phyloP scores from a whole-genome alignment of 108 stramenopile genomes.

The Pseudonitzschia pungens region DNA sequence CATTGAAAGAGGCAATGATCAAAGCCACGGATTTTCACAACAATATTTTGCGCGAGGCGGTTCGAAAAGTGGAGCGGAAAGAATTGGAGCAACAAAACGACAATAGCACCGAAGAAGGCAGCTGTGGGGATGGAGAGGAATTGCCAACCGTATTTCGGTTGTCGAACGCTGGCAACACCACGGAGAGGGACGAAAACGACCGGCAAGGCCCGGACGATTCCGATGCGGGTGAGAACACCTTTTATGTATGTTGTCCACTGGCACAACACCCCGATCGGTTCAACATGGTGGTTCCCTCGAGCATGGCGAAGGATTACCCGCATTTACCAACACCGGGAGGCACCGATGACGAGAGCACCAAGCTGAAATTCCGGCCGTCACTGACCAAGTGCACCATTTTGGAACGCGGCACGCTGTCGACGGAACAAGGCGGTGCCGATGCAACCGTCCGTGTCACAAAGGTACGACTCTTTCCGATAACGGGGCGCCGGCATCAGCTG shows the following conservation, averaged over 20 bases:
- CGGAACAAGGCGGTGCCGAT: too few relatives aligned
- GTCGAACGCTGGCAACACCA: constrained; percentile 13
- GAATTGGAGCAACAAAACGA: constrained; percentile 5
- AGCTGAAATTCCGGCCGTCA: constrained; percentile 54
- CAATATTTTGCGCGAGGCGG: constrained; percentile 27
- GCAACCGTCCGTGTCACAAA: constrained; percentile 76
- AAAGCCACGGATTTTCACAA: constrained; percentile 42
- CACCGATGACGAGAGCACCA: constrained; percentile 13
- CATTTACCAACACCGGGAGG: not conserved
- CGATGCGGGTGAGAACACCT: not conserved
- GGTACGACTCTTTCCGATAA: constrained; percentile 69
- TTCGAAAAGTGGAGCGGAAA: constrained; percentile 28
- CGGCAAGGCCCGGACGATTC: not conserved
- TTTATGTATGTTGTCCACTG: constrained; percentile 40
- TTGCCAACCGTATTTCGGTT: constrained; percentile 38
- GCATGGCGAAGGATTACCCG: constrained; percentile 24
- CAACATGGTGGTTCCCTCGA: constrained; percentile 43
- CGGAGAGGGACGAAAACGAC: not conserved
- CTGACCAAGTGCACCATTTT: constrained; percentile 76
- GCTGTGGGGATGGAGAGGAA: not conserved
- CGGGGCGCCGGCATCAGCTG: constrained; percentile 94
- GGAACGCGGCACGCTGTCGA: constrained; percentile 25
- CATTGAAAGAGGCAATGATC: constrained; percentile 32
- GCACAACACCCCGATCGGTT: constrained; percentile 54
- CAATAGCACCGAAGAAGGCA: not conserved